Evolutionary conservation across 495 filamentous ascomycete species (phyloP), one percentile per base, ranked within the genome.

Genomic region (Aspergillus funiculosus): DNA sequence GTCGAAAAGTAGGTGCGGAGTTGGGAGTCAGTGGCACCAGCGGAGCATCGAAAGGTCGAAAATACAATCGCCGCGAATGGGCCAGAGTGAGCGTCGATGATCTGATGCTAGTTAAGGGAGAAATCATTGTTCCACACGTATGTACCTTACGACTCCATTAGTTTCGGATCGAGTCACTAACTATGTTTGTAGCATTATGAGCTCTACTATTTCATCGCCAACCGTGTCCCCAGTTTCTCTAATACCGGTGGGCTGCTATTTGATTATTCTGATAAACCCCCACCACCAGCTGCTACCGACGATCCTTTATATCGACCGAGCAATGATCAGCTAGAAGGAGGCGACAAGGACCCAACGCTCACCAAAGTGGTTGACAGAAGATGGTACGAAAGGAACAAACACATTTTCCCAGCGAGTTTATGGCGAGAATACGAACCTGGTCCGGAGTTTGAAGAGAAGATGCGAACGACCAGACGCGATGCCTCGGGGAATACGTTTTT

Each of bases 361-460:
- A 98, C 92, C 18, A 97, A 95, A 62, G 92, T 97, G 6, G 92
- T 98, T 2, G 92, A 98, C 68, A 75, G 92, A 34, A 69, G 92
- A 45, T 98, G 92, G 92, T 98, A 96, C 59, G 87, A 95, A 68
- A 75, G 82, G 53, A 94, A 97, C 62, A 98, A 97, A 62, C 92
- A 98, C 54, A 96, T 97, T 36, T 97, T 89, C 63, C 92, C 92
- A 0, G 92, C 91, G 5, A 95, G 86, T 60, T 74, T 92, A 11
- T 98, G 92, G 92, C 87, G 89, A 47, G 86, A 94, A 48, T 98
- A 94, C 64, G 90, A 96, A 48, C 86, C 89, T 1, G 83, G 82
- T 20, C 84, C 82, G 65, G 85, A 96, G 49, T 95, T 96, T 60
- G 74, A 81, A 48, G 80, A 77, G 47, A 85, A 86, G 61, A 82